Evolutionary conservation across 805 yeast species (phyloP).

Genomic region (Starmerella ratchasimensis): DNA sequence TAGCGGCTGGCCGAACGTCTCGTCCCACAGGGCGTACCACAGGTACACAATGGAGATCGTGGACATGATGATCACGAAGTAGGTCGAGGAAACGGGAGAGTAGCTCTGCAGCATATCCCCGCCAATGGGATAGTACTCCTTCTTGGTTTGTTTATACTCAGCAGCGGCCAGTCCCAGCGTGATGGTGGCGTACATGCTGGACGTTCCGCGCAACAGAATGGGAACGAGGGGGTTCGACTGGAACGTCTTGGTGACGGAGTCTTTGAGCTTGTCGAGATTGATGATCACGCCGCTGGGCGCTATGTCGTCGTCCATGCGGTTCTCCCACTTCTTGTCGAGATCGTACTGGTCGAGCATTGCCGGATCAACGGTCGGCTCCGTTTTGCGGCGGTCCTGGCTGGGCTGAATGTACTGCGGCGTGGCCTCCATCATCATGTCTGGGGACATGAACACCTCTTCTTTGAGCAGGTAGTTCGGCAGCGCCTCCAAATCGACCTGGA

Average conservation of each 20-base stretch:
- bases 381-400: neutral
- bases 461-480: constrained; percentile 15
- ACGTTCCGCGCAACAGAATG: constrained; percentile 50
- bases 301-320: constrained; percentile 9
- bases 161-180: constrained; percentile 66
- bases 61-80: constrained; percentile 83
- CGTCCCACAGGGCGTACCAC: constrained; percentile 75
- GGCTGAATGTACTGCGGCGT: constrained; percentile 2
- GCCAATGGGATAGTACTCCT: constrained; percentile 1
- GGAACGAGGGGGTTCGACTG: constrained; percentile 74
- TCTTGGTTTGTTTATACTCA: constrained; percentile 25
- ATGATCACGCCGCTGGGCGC: constrained; percentile 1
- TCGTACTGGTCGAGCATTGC: constrained; percentile 14
- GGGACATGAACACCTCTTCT: neutral
- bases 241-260: constrained; percentile 28
- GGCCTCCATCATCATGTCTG: neutral
- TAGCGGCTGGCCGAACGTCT: constrained; percentile 79
- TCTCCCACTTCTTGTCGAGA: constrained; percentile 18
- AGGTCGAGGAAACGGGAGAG: constrained; percentile 49
- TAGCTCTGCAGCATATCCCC: constrained; percentile 37
- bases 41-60: constrained; percentile 64
- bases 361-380: constrained; percentile 6
- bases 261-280: constrained; percentile 4
- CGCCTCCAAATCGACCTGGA: constrained; percentile 7
- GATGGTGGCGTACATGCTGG: constrained; percentile 43